Conservation (phyloP, 1,139 yeast species). For the Debaryomyces subglobosus region DNA sequence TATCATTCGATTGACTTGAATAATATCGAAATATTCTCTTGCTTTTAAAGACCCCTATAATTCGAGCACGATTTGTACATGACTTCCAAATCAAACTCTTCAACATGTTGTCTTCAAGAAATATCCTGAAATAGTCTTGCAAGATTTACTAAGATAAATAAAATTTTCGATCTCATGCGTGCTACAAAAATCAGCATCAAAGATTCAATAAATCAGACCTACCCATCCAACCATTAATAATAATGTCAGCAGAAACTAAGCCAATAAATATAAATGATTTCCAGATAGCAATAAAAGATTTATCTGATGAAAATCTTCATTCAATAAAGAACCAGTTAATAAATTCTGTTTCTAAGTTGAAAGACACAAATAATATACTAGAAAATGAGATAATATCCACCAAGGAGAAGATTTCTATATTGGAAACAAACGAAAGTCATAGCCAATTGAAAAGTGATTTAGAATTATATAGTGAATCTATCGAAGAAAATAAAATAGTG, state of each 20-base stretch:
- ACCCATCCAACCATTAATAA: not conserved
- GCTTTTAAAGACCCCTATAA: not conserved
- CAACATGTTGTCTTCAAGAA: not conserved
- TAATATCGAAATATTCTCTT: not conserved
- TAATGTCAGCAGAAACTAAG: constrained; percentile 21
- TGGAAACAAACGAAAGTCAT: constrained; percentile 14
- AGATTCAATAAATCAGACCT: not conserved
- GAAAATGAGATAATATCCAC: constrained; percentile 26
- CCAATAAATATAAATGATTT: constrained; percentile 36
- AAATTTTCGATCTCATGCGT: not conserved
- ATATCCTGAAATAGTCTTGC: not conserved
- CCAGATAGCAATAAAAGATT: constrained; percentile 33
- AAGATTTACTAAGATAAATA: not conserved
- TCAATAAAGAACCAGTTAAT: constrained; percentile 28
- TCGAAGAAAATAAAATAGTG: constrained; percentile 37
- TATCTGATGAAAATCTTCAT: constrained; percentile 34
- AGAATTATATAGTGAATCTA: constrained; percentile 28
- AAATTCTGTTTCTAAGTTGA: constrained; percentile 31
- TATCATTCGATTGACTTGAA: not conserved
- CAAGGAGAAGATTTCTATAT: constrained; percentile 13
- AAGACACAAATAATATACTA: constrained; percentile 36
- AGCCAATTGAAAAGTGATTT: constrained; percentile 25
- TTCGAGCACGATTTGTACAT: not conserved
- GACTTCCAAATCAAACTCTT: not conserved
- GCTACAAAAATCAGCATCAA: not conserved